Evolutionary conservation across 371 early-diverging fungal species (phyloP).

Genomic region (Basidiobolus heterosporus): DNA sequence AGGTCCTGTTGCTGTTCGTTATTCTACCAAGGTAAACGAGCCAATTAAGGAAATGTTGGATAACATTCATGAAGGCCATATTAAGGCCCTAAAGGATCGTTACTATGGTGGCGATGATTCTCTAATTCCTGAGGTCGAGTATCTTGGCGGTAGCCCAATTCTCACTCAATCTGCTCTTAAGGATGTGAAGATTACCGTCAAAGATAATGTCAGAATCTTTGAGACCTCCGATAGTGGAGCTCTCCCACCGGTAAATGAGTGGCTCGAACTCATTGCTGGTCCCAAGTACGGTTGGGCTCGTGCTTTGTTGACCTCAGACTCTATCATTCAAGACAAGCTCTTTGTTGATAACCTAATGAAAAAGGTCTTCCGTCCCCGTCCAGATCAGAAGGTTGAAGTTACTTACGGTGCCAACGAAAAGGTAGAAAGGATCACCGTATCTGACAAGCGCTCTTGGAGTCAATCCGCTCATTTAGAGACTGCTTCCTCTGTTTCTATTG

Average conservation of each 20-base stretch:
- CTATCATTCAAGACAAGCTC: conserved; percentile 63
- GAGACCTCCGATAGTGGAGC: conserved; percentile 28
- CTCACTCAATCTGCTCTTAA: conserved; percentile 9
- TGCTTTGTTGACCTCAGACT: conserved; percentile 65
- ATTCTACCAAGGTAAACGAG: conserved; percentile 61
- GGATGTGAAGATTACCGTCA: conserved; percentile 8
- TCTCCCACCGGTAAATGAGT: conserved; percentile 48
- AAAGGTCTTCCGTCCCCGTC: conserved; percentile 67
- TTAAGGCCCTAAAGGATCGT: conserved; percentile 51
- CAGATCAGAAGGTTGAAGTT: conserved; percentile 58
- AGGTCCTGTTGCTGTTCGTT: conserved; percentile 79
- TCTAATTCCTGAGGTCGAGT: conserved; percentile 65
- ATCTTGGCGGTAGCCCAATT: conserved; percentile 50
- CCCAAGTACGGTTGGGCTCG: conserved; percentile 64
- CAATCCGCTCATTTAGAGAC: conserved; percentile 32
- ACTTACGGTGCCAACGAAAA: conserved; percentile 17
- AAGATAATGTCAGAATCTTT: conserved; percentile 22
- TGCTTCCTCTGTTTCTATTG: conserved; percentile 35
- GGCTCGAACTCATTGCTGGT: conserved; percentile 62
- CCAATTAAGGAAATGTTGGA: conserved; percentile 83
- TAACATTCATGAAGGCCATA: conserved; percentile 70
- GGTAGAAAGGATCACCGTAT: no score
- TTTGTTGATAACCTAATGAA: conserved; percentile 63
- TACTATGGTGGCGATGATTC: conserved; percentile 51
- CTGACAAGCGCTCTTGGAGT: conserved; percentile 34